Evolutionary conservation across 805 yeast species (phyloP).

Genomic region (Ogataea methylovora): DNA sequence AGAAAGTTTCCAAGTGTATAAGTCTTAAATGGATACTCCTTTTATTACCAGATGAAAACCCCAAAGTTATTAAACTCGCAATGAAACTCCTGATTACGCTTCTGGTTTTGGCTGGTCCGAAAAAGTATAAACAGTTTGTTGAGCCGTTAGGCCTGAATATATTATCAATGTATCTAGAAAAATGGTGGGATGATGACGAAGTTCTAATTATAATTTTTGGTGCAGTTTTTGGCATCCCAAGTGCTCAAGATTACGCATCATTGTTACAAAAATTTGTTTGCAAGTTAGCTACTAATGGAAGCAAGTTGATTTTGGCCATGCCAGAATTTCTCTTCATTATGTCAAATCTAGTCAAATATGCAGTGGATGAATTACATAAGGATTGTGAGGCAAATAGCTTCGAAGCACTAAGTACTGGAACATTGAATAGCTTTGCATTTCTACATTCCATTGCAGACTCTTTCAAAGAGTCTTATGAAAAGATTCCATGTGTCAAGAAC

Average conservation of each 20-base stretch:
- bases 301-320: conserved; percentile 20
- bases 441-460: too few species aligned
- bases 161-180: conserved; percentile 34
- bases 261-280: background rate
- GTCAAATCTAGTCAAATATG: conserved; percentile 9
- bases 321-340: conserved; percentile 34
- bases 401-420: background rate
- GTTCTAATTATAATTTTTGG: conserved; percentile 34
- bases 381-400: background rate
- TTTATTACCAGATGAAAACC: conserved; percentile 34
- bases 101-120: conserved; percentile 37
- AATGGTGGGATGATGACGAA: conserved; percentile 42
- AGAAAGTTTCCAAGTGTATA: conserved; percentile 42
- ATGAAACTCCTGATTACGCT: conserved; percentile 40
- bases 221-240: conserved; percentile 39
- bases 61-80: conserved; percentile 31
- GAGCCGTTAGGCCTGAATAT: conserved; percentile 45
- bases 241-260: conserved; percentile 9
- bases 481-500: too few species aligned
- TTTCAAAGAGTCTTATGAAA: too few species aligned
- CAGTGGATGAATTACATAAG: conserved; percentile 1
- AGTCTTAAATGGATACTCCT: conserved; percentile 62
- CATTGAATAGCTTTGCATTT: too few species aligned
- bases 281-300: conserved; percentile 10
- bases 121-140: conserved; percentile 40